Percentiles rank a stretch among this genome's conserved stretches.
These are phyloP conservation scores for Ormosia emarginata DNA, from an alignment of 306 rosid genomes.

Conservation along the genomic window DNA sequence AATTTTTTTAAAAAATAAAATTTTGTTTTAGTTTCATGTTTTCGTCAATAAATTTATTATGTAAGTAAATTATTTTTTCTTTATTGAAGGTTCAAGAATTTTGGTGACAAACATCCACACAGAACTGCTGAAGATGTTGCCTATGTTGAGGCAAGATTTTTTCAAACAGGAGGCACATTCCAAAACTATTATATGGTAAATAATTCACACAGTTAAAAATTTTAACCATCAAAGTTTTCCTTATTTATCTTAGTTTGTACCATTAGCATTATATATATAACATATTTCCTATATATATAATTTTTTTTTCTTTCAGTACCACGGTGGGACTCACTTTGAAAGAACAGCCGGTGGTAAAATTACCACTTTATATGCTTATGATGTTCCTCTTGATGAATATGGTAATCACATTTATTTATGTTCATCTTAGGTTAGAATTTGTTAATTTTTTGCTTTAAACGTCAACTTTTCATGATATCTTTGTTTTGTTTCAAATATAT, in stretches of 20 bases:
- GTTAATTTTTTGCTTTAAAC: neutral
- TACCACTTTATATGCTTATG: conserved; percentile 51
- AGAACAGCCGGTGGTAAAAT: conserved; percentile 57
- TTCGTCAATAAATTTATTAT: neutral
- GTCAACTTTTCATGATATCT: neutral
- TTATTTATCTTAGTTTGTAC: neutral
- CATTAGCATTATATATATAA: too few relatives aligned
- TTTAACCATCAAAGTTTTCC: neutral
- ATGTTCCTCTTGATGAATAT: conserved; percentile 62
- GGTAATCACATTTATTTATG: conserved; percentile 13
- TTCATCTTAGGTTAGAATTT: neutral
- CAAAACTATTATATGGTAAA: conserved; percentile 61
- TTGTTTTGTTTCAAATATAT: neutral
- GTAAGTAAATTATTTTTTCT: neutral
- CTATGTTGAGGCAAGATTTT: conserved; percentile 49
- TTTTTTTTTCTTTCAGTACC: conserved; percentile 30
- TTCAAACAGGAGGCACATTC: conserved; percentile 57
- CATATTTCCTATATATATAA: neutral
- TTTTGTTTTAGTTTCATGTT: neutral
- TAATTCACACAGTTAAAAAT: neutral
- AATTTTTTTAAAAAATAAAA: neutral
- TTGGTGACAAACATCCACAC: conserved; percentile 54
- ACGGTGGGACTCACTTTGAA: conserved; percentile 63
- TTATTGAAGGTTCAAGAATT: conserved; percentile 48
- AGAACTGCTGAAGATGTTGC: conserved; percentile 65